Evolutionary conservation across 2,329 filamentous ascomycete species (phyloP).

Genomic region (Ophiostoma novo-ulmi): DNA sequence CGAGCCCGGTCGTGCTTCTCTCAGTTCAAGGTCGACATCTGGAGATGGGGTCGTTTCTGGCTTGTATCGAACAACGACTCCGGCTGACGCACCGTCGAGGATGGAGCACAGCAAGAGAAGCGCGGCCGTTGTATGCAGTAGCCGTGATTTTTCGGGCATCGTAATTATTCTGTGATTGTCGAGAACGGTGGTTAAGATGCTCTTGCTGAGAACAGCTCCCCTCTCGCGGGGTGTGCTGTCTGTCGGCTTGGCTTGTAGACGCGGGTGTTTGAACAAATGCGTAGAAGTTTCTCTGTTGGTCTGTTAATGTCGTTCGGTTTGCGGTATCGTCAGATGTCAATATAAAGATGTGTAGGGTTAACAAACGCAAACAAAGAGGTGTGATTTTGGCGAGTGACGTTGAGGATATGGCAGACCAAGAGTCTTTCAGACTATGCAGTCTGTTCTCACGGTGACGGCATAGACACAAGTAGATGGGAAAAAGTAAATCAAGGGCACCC

Average conservation of each 20-base stretch:
- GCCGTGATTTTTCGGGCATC: background rate
- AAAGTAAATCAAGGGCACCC: background rate
- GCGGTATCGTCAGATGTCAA: background rate
- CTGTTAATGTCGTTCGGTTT: background rate
- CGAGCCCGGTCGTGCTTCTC: background rate
- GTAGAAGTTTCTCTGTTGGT: background rate
- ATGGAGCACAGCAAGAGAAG: background rate
- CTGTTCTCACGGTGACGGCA: constrained; percentile 12
- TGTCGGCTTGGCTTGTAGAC: background rate
- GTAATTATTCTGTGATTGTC: background rate
- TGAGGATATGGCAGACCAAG: background rate
- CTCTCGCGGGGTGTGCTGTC: background rate
- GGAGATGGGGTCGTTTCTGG: background rate
- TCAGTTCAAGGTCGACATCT: background rate
- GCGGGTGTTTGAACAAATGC: background rate
- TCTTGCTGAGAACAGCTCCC: constrained; percentile 4
- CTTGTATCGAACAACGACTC: background rate
- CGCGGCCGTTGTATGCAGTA: background rate
- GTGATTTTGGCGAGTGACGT: background rate
- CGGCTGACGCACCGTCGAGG: background rate
- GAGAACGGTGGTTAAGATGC: background rate
- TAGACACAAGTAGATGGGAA: background rate
- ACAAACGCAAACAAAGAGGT: background rate
- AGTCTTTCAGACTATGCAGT: background rate
- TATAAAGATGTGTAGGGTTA: background rate